Conservation (phyloP, 805 yeast species). For the Myxozyma lipomycoides region DNA sequence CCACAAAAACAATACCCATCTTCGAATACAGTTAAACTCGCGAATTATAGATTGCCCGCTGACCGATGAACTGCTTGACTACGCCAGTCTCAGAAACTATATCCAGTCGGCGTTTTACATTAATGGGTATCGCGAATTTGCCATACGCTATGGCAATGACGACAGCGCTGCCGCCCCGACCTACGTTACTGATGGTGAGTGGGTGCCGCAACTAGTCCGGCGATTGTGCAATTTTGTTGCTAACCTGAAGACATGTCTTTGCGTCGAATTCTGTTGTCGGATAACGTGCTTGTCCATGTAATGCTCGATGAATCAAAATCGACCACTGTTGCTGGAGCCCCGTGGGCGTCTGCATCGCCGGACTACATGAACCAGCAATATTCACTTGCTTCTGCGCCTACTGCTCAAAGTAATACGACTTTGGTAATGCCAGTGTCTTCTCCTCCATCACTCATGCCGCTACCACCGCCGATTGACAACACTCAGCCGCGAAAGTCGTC, state of each 20-base stretch:
- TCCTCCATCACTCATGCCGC: too few species aligned
- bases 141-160: slow-evolving; percentile 3
- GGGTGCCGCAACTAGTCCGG: not conserved
- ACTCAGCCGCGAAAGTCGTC: slow-evolving; percentile 14
- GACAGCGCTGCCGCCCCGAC: not conserved
- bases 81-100: slow-evolving; percentile 15
- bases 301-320: not conserved
- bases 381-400: not conserved
- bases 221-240: too few species aligned
- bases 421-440: too few species aligned
- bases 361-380: not conserved
- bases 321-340: not conserved
- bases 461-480: too few species aligned
- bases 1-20: too few species aligned
- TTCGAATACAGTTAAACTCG: slow-evolving; percentile 14
- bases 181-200: slow-evolving; percentile 6
- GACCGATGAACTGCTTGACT: slow-evolving; percentile 13
- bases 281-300: not conserved
- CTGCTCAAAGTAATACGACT: too few species aligned
- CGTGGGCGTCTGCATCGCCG: not conserved
- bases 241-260: not conserved
- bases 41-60: slow-evolving; percentile 17
- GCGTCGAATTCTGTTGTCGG: not conserved
- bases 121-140: slow-evolving; percentile 5
- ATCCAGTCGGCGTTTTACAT: slow-evolving; percentile 22